A percentile compares a stretch with the other conserved stretches of the same genome.
Conservation (phyloP, 2,329 filamentous ascomycete species). For the Cordyceps javanica region DNA sequence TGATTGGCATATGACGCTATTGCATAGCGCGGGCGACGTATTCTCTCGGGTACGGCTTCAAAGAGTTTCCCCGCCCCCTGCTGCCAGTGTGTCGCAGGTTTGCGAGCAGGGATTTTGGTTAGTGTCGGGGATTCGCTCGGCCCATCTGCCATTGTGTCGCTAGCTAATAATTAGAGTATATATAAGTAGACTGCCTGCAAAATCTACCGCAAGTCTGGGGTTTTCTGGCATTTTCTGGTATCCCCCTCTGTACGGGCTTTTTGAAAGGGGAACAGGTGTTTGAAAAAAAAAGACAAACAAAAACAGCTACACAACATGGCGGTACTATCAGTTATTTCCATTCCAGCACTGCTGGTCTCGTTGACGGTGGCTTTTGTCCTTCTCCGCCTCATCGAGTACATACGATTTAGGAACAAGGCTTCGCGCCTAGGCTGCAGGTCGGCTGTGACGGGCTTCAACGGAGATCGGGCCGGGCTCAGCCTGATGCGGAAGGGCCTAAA, state of each 20-base stretch:
- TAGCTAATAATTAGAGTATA: too few species aligned
- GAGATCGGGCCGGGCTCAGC: conserved; percentile 17
- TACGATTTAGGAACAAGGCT: not conserved
- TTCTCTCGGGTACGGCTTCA: not conserved
- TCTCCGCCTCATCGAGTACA: not conserved
- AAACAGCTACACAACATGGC: not conserved
- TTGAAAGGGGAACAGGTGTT: not conserved
- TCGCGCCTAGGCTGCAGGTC: conserved; percentile 17
- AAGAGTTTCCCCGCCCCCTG: conserved; percentile 3
- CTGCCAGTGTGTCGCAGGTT: not conserved
- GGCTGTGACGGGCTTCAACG: conserved; percentile 2
- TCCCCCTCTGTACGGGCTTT: not conserved
- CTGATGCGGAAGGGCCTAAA: conserved; percentile 9
- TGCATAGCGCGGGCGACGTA: too few species aligned
- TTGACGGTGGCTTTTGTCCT: not conserved
- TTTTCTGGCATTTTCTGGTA: too few species aligned
- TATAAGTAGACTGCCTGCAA: too few species aligned
- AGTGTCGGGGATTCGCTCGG: not conserved
- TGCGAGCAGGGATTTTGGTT: too few species aligned
- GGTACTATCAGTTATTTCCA: conserved; percentile 1
- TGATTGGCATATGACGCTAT: not conserved
- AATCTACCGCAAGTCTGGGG: too few species aligned
- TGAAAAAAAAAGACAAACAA: not conserved
- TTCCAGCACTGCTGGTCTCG: conserved; percentile 6
- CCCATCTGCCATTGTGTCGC: too few species aligned